Conservation (phyloP, 1,139 yeast species). For the Debaryomyces psychrophilus region DNA sequence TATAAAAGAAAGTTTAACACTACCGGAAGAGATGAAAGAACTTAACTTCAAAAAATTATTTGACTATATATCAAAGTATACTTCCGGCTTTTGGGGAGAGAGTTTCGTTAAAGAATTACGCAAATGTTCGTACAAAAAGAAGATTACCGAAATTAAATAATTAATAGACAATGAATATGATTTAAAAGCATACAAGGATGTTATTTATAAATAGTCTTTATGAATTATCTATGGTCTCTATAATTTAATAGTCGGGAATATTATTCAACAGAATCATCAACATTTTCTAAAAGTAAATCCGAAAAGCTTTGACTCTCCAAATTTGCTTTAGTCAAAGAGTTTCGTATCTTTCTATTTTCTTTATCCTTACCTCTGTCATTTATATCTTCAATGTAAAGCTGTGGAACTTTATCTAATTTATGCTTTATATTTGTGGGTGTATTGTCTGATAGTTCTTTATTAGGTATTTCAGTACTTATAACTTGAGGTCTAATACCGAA, state of each 20-base stretch:
- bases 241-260: background rate
- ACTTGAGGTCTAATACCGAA: constrained; percentile 51
- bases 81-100: constrained; percentile 97
- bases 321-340: constrained; percentile 38
- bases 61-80: constrained; percentile 85
- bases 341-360: constrained; percentile 18
- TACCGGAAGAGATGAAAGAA: constrained; percentile 76
- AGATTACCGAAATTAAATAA: constrained; percentile 6
- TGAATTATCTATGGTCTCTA: background rate
- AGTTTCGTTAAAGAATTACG: constrained; percentile 86
- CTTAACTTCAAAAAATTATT: constrained; percentile 82
- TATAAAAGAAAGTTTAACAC: constrained; percentile 81
- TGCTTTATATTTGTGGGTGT: constrained; percentile 2
- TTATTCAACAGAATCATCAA: constrained; percentile 34
- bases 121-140: constrained; percentile 33
- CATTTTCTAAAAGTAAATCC: constrained; percentile 16
- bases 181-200: background rate
- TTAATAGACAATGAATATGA: constrained; percentile 1
- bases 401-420: background rate
- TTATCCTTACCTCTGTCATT: constrained; percentile 15
- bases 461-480: constrained; percentile 26
- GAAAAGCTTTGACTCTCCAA: constrained; percentile 34
- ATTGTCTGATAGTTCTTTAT: constrained; percentile 7
- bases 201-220: constrained; percentile 2
- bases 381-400: background rate